Evolutionary conservation across 768 basidiomycete genomes (phyloP), one percentile per base, ranked within the genome.

Genomic region (Heimioporus sp.): DNA sequence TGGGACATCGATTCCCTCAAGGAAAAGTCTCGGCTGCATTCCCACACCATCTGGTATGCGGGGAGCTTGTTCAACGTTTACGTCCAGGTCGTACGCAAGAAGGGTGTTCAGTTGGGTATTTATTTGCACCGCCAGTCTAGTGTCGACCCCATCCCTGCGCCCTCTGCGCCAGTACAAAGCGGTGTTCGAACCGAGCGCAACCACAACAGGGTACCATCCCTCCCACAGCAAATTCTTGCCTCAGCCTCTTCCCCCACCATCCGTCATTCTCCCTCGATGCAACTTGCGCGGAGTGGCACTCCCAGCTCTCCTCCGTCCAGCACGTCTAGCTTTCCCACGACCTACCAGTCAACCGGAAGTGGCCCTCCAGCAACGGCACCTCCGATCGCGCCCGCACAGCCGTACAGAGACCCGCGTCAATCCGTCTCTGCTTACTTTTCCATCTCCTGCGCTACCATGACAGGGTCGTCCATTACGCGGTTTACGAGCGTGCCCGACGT

Each of bases 11-110:
- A 89, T 54, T 71, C 76, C 32, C 76, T 97, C 36, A 86, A 85
- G 52, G 93, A 96, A 72, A 96, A 94, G 71, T 82, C 83, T 46
- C 77, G 92, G 15, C 68, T 90, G 46, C 85, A 95, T 66, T 91
- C 89, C 9, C 82, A 85, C 49, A 97, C 93, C 3, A 78, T 95
- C 48, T 94, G 90, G 82, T 90, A 93, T 64, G 92, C 88, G 2
- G 94, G 94, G 10, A 91, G 82, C 60, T 73, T 90, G 61, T 94
- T 85, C 76, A 92, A 92, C 56, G 83, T 92, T 2, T 96, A 95
- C 61, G 85, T 94, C 39, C 92, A 96, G 66, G 78, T 93, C 41
- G 85, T 92, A 45, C 81, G 85, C 57, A 91, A 90, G 80, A 95
- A 95, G 66, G 76, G 75, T 21, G 62, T 76, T 3, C 93, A 97